phyloP scores from a whole-genome alignment of 2,329 filamentous ascomycete genomes.

The Neoscytalidium dimidiatum region DNA sequence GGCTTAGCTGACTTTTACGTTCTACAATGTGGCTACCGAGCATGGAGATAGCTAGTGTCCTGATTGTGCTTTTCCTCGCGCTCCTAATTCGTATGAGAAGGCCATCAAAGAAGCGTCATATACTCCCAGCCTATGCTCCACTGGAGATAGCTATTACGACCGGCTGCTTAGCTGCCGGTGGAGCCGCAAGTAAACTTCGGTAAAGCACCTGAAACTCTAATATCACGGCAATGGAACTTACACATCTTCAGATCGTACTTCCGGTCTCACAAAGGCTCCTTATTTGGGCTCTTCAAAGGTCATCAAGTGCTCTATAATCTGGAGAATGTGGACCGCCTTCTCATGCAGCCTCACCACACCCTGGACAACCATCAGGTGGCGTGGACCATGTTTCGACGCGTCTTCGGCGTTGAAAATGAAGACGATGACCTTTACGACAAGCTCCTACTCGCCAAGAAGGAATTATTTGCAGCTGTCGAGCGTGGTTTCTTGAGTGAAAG shows the following conservation, averaged over 20 bases:
- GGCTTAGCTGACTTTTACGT: too few species aligned
- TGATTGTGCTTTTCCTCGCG: too few species aligned
- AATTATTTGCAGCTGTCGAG: neutral
- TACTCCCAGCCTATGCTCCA: neutral
- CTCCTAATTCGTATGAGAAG: too few species aligned
- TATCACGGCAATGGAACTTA: neutral
- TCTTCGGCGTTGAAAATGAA: neutral
- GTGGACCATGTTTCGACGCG: neutral
- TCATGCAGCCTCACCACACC: neutral
- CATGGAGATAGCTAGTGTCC: too few species aligned
- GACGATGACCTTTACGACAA: neutral
- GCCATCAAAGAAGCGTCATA: too few species aligned
- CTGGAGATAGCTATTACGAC: neutral
- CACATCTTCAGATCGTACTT: neutral
- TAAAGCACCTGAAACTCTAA: neutral
- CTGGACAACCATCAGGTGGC: neutral
- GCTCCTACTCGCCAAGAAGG: neutral
- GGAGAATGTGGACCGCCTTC: neutral
- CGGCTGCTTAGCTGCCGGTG: neutral
- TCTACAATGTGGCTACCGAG: too few species aligned
- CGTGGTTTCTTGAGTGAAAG: neutral
- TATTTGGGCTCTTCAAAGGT: neutral
- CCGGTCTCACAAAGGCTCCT: neutral
- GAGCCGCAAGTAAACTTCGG: neutral
- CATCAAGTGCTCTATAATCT: slow-evolving; percentile 1